These are phyloP conservation scores for Alliaria petiolata DNA, from an alignment of 345 rosid species.

Conservation along the genomic window DNA sequence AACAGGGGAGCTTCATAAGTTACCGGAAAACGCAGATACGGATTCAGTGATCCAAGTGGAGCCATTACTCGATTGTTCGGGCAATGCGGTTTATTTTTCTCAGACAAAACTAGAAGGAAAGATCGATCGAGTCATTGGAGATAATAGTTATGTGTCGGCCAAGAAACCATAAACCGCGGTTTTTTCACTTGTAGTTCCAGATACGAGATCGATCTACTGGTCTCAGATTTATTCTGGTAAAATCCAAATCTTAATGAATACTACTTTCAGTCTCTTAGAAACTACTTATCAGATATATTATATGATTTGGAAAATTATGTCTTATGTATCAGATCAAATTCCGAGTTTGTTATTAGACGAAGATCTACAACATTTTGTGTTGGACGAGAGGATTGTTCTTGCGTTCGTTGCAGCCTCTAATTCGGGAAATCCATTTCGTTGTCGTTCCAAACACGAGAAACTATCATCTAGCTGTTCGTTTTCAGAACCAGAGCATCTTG, in stretches of 20 bases:
- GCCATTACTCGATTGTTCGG: conserved; percentile 71
- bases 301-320: background rate
- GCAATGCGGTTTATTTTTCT: conserved; percentile 60
- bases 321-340: conserved; percentile 42
- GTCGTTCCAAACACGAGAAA: conserved; percentile 59
- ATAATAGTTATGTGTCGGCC: conserved; percentile 47
- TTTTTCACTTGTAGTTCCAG: conserved; percentile 65
- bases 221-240: conserved; percentile 79
- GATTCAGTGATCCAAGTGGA: conserved; percentile 57
- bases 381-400: conserved; percentile 76
- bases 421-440: conserved; percentile 52
- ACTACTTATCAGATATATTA: too few species aligned
- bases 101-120: conserved; percentile 65
- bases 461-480: conserved; percentile 63
- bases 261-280: background rate
- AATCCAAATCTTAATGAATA: background rate
- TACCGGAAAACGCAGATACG: conserved; percentile 31
- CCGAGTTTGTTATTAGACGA: conserved; percentile 40
- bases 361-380: conserved; percentile 56
- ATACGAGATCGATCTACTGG: conserved; percentile 66
- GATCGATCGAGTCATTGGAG: conserved; percentile 34
- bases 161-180: conserved; percentile 51
- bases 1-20: conserved; percentile 54
- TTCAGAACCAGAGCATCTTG: conserved; percentile 42
- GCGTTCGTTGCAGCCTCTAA: conserved; percentile 72